Conservation (phyloP, 805 yeast species). For the Hyphopichia homilentoma region DNA sequence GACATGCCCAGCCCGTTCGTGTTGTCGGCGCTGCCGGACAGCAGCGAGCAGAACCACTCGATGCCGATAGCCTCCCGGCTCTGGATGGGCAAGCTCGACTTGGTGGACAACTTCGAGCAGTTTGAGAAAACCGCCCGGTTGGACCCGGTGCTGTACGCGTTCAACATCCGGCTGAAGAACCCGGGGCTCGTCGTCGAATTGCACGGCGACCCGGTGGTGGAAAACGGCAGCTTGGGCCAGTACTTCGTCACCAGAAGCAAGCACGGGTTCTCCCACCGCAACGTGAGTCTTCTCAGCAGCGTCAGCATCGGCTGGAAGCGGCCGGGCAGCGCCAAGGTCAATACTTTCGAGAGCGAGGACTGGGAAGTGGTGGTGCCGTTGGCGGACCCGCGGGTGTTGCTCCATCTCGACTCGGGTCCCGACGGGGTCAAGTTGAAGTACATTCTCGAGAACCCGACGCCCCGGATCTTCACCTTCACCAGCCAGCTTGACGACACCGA, state of each 20-base stretch:
- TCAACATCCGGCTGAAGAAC: constrained; percentile 21
- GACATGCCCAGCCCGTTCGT: constrained; percentile 39
- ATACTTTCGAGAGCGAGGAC: constrained; percentile 29
- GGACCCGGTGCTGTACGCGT: constrained; percentile 11
- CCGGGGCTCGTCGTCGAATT: constrained; percentile 22
- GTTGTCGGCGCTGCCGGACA: constrained; percentile 12
- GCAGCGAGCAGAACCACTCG: constrained; percentile 13
- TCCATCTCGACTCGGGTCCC: constrained; percentile 1
- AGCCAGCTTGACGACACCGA: constrained; percentile 24
- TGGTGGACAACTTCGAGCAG: constrained; percentile 7
- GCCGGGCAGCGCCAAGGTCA: constrained; percentile 18
- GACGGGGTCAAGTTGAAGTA: constrained; percentile 37
- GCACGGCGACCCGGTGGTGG: constrained; percentile 4
- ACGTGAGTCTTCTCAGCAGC: constrained; percentile 24
- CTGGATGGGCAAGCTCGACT: constrained; percentile 22
- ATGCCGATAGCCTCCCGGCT: constrained; percentile 31
- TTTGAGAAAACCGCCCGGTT: constrained; percentile 9
- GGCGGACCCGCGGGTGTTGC: constrained; percentile 62
- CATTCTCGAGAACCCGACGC: constrained; percentile 71
- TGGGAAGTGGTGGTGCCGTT: constrained; percentile 58
- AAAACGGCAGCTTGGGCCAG: constrained; percentile 7
- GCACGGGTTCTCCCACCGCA: constrained; percentile 38
- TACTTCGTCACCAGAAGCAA: constrained; percentile 33
- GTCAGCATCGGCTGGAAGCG: constrained; percentile 29
- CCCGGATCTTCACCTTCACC: constrained; percentile 61